Evolutionary conservation across 73 alveolate species (phyloP).

Genomic region (Symbiodinium pilosum): DNA sequence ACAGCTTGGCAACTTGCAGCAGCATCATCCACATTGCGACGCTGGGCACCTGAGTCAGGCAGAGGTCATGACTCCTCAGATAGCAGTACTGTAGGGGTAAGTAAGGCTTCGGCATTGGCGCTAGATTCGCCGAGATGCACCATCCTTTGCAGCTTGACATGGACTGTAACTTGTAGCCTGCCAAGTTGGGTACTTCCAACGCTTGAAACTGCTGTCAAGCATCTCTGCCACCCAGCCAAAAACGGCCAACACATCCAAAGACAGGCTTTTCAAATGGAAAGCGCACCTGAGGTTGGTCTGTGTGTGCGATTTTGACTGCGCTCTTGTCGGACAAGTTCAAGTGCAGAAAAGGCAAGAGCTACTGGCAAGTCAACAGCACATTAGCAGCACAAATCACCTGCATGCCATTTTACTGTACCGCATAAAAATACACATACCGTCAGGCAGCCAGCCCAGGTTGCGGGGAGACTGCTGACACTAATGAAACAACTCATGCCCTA

Average conservation of each 20-base stretch:
- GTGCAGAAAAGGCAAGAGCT: no score
- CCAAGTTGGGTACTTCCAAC: background rate
- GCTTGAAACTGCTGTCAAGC: background rate
- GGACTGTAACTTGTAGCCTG: no score
- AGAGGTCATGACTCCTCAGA: background rate
- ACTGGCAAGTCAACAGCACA: no score
- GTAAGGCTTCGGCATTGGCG: background rate
- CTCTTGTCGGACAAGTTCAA: no score
- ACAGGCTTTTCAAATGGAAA: slow-evolving; percentile 50
- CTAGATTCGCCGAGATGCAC: slow-evolving; percentile 61
- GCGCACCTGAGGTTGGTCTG: slow-evolving; percentile 45
- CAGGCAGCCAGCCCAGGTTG: slow-evolving; percentile 4
- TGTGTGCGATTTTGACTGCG: no score
- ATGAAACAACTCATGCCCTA: background rate
- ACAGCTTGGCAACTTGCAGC: slow-evolving; percentile 36
- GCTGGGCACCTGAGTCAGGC: slow-evolving; percentile 49
- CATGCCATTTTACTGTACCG: no score
- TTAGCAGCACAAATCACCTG: no score
- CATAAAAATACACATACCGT: background rate
- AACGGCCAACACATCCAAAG: slow-evolving; percentile 40
- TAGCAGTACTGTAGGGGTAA: background rate
- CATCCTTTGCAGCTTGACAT: slow-evolving; percentile 26
- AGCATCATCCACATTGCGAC: slow-evolving; percentile 61
- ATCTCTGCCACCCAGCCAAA: slow-evolving; percentile 61
- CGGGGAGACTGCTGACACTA: slow-evolving; percentile 11